Evolutionary conservation across 176 grass and related monocot genomes (phyloP).

Genomic region (Bothriochloa decipiens): DNA sequence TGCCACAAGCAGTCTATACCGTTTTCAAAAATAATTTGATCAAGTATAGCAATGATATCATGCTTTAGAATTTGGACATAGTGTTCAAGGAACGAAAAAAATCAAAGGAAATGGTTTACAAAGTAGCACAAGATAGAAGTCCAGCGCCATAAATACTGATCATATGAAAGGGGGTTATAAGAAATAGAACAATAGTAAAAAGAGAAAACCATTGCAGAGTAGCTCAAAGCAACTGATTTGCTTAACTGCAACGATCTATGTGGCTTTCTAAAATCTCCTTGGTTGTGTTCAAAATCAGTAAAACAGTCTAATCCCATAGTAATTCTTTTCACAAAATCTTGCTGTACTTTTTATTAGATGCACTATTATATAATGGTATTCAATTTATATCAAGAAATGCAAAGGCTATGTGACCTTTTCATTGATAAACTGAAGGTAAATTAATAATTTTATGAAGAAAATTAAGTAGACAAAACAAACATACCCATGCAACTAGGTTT

Average conservation of each 20-base stretch:
- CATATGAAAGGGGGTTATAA: background rate
- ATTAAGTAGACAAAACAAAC: constrained; percentile 38
- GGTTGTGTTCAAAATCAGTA: constrained; percentile 18
- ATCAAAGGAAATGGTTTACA: background rate
- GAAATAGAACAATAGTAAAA: constrained; percentile 16
- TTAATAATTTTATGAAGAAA: constrained; percentile 23
- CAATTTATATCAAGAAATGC: background rate
- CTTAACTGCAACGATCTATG: background rate
- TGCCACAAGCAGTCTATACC: background rate
- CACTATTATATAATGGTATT: background rate
- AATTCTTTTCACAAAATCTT: constrained; percentile 25
- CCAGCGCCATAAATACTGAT: constrained; percentile 3
- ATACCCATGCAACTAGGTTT: constrained; percentile 92
- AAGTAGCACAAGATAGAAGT: constrained; percentile 2
- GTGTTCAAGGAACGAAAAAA: constrained; percentile 2
- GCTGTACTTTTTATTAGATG: background rate
- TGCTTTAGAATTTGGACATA: background rate
- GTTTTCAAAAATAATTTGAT: background rate
- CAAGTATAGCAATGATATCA: constrained; percentile 16
- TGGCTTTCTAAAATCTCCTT: background rate
- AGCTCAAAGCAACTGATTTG: background rate
- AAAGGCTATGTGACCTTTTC: constrained; percentile 3
- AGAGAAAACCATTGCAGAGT: background rate
- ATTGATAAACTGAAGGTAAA: background rate
- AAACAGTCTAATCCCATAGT: constrained; percentile 24